phyloP scores from a whole-genome alignment of 2,329 filamentous ascomycete genomes.

The Cladorrhinum sp. region DNA sequence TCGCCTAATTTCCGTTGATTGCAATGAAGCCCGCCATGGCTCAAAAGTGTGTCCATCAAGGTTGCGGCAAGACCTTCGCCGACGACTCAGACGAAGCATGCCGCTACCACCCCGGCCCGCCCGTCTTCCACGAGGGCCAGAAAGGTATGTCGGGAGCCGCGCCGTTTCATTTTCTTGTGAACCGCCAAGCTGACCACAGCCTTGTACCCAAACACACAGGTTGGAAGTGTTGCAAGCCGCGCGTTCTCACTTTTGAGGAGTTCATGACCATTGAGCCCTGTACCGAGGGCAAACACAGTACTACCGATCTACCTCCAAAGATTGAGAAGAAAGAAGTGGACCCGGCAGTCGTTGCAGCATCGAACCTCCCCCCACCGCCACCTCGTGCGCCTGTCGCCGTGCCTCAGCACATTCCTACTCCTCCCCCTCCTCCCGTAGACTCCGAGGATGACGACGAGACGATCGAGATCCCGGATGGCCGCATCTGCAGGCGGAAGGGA shows the following conservation, averaged over 20 bases:
- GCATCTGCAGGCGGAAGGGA: conserved; percentile 71
- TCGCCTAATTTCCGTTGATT: not conserved
- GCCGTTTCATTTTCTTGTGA: conserved; percentile 11
- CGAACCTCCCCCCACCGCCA: conserved; percentile 41
- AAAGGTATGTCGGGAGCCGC: conserved; percentile 65
- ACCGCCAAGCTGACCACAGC: conserved; percentile 13
- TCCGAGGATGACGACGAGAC: conserved; percentile 83
- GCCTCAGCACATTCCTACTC: conserved; percentile 43
- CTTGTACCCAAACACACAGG: conserved; percentile 49
- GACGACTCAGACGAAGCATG: conserved; percentile 83
- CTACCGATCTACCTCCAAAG: conserved; percentile 67
- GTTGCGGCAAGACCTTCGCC: conserved; percentile 84
- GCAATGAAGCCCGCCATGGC: conserved; percentile 49
- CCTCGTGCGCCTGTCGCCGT: conserved; percentile 41
- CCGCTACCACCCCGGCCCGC: conserved; percentile 88
- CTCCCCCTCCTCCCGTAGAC: conserved; percentile 65
- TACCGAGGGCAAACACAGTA: conserved; percentile 88
- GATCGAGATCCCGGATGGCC: conserved; percentile 68
- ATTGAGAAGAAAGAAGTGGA: conserved; percentile 56
- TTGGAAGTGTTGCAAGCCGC: conserved; percentile 98
- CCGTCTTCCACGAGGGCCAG: conserved; percentile 95
- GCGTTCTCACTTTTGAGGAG: conserved; percentile 96
- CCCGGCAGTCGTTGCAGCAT: conserved; percentile 39
- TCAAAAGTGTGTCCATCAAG: conserved; percentile 92
- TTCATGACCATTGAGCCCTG: conserved; percentile 92